Percentiles rank a stretch among this genome's conserved stretches.
phyloP scores from a whole-genome alignment of 176 grass and related monocot genomes.

The Carex pumila region DNA sequence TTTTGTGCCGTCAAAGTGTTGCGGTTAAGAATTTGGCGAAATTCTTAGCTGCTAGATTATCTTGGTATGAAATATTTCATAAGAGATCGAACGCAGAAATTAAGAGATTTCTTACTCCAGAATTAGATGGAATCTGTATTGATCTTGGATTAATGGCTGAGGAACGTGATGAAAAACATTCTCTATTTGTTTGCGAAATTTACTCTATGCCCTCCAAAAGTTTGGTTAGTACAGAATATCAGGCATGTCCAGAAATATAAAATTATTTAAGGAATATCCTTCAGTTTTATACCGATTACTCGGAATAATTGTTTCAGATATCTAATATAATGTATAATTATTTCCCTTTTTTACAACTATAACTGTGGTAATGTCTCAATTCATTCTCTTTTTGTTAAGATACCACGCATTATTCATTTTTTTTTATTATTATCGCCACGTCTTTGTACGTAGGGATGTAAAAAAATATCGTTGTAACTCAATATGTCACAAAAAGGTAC shows the following conservation, averaged over 20 bases:
- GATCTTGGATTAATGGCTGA: background rate
- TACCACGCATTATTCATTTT: too few species aligned
- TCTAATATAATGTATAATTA: background rate
- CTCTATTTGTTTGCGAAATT: background rate
- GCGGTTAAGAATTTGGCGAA: background rate
- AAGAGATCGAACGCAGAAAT: background rate
- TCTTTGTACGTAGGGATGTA: too few species aligned
- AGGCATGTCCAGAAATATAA: background rate
- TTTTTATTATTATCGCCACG: too few species aligned
- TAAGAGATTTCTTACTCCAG: background rate
- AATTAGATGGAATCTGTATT: background rate
- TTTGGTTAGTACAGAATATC: background rate
- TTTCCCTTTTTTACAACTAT: too few species aligned
- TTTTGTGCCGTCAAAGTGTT: background rate
- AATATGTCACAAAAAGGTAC: too few species aligned
- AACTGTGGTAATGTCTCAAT: too few species aligned
- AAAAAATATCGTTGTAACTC: too few species aligned
- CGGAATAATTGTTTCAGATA: background rate
- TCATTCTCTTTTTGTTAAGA: too few species aligned
- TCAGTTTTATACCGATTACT: background rate
- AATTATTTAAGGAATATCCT: background rate
- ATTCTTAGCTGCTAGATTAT: background rate
- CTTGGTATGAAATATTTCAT: background rate
- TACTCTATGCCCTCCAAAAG: background rate
- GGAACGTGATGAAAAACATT: background rate